Evolutionary conservation across 1,139 yeast species (phyloP), one percentile per base, ranked within the genome.

Genomic region (Wickerhamomyces sp.): DNA sequence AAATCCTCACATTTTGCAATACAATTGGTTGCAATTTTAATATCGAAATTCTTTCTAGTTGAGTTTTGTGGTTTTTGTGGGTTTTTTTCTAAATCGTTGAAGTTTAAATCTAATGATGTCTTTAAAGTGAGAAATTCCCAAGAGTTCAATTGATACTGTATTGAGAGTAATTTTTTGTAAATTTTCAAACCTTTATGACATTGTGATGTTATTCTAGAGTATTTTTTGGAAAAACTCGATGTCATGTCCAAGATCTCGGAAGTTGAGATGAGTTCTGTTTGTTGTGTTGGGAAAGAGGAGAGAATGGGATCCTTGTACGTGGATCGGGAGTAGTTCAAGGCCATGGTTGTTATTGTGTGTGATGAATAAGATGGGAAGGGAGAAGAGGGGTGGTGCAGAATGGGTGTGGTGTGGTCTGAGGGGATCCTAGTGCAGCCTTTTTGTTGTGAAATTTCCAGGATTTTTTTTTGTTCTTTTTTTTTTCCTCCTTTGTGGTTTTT

Each of bases 61-160:
- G 19, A n/a, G n/a, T n/a, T n/a, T n/a, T n/a, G n/a, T n/a, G n/a
- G n/a, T n/a, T n/a, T n/a, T n/a, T n/a, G n/a, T n/a, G n/a, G n/a
- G 13, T 4, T 27, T 11, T 5, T 17, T 6, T 32, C 18, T 11
- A 20, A 16, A 8, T n/a, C 11, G 14, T 28, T 31, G 36, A 47
- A 45, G 31, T 42, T 47, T 12, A 47, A 28, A 32, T 41, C 40
- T 7, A 47, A 35, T 1, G 49, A 40, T 11, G 47, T 40, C 30
- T 45, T 45, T 24, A 47, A 25, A 3, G 49, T 41, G 5, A 44
- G 28, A 23, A 47, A 47, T 27, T 47, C 51, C 51, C 51, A 47
- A 2, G 51, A 32, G 23, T 44, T 44, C 6, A 40, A 26, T 14
- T 44, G 41, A 12, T 36, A 28, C 12, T 32, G 32, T n/a, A 38